Evolutionary conservation across 345 rosid genomes (phyloP).

Genomic region (Jatropha curcas): DNA sequence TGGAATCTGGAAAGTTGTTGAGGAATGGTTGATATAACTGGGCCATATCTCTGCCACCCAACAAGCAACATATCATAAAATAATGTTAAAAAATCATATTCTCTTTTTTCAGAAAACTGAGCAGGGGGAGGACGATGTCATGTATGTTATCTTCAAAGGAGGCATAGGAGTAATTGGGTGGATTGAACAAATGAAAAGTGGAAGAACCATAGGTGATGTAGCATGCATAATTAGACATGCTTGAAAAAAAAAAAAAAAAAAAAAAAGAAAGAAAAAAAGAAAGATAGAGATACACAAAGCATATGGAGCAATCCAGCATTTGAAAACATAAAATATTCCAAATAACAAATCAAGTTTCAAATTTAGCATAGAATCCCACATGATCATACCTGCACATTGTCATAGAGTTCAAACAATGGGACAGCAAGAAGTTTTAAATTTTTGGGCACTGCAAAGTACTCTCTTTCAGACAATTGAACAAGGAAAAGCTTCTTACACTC

Average conservation of each 20-base stretch:
- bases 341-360: not conserved
- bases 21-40: constrained; percentile 93
- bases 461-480: constrained; percentile 94
- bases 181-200: not conserved
- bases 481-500: constrained; percentile 96
- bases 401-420: constrained; percentile 94
- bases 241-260: not conserved
- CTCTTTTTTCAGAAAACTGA: not conserved
- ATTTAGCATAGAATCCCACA: not conserved
- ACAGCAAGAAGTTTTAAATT: constrained; percentile 97
- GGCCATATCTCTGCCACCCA: constrained; percentile 82
- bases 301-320: not conserved
- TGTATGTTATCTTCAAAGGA: not conserved
- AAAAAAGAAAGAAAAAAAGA: not conserved
- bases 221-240: not conserved
- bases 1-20: constrained; percentile 98
- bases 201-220: not conserved
- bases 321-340: not conserved
- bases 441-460: constrained; percentile 95
- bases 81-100: not conserved
- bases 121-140: not conserved
- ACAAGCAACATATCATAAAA: not conserved
- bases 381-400: constrained; percentile 76
- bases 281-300: not conserved
- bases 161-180: not conserved